Evolutionary conservation across 2,329 filamentous ascomycete species (phyloP).

Genomic region (Sclerotinia nivalis): DNA sequence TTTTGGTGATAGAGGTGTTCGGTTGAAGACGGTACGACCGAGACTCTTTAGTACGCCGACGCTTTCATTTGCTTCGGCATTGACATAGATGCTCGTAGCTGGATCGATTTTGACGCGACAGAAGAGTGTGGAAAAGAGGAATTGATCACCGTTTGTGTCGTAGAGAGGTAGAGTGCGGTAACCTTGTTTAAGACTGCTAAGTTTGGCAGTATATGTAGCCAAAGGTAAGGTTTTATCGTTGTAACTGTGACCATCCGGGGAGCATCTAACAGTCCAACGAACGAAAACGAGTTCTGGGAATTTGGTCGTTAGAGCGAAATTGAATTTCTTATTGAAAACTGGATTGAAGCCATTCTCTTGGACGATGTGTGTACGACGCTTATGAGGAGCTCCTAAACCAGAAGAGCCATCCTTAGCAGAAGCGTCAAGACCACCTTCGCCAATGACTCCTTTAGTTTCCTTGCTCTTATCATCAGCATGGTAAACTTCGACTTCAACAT

Average conservation of each 20-base stretch:
- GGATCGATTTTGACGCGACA: constrained; percentile 75
- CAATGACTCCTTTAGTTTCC: constrained; percentile 71
- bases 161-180: constrained; percentile 90
- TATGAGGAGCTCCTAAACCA: constrained; percentile 70
- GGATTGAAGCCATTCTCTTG: constrained; percentile 93
- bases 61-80: constrained; percentile 48
- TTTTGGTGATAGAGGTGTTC: constrained; percentile 42
- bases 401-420: constrained; percentile 64
- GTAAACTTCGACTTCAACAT: constrained; percentile 92
- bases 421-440: constrained; percentile 65
- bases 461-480: constrained; percentile 92
- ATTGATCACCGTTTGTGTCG: constrained; percentile 86
- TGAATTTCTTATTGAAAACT: constrained; percentile 76
- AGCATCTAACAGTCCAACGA: constrained; percentile 88
- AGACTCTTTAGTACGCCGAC: constrained; percentile 58
- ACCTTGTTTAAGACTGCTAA: constrained; percentile 84
- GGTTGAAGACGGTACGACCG: constrained; percentile 58
- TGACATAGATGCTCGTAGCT: constrained; percentile 57
- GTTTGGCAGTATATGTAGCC: constrained; percentile 90
- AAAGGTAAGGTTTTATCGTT: constrained; percentile 66
- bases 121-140: constrained; percentile 91
- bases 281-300: constrained; percentile 93
- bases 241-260: constrained; percentile 70
- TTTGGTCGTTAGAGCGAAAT: constrained; percentile 85
- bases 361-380: constrained; percentile 76